Evolutionary conservation across 2,329 filamentous ascomycete genomes (phyloP), one percentile per base, ranked within the genome.

Genomic region (Pseudocercospora macadamiae): DNA sequence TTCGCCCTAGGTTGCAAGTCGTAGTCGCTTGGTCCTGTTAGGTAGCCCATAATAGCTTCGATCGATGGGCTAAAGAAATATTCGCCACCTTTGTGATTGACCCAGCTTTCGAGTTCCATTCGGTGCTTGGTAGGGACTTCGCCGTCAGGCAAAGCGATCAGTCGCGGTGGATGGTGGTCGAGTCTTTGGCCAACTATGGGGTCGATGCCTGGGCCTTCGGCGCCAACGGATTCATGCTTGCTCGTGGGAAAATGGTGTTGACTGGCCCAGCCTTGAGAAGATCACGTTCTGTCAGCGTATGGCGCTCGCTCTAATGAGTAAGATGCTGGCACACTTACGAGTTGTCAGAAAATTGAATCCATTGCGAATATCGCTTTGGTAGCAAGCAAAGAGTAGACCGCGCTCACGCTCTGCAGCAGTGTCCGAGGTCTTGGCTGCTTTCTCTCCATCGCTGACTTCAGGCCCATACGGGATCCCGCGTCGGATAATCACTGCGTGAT

Each of bases 321-420:
- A 51, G 48, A 51, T 37, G 18, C 16, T 51, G 23, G 48, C 48
- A 51, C 48, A 51, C 48, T 51, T 51, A 51, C 48, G 48, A 51
- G 48, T 51, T 51, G 48, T 51, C 48, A 51, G 48, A n/a, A 51
- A 51, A 51, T 51, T 51, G 48, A 51, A 51, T 51, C 48, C 48
- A 36, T 30, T 51, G 48, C 48, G 48, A 37, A 51, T 51, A 51
- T 51, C 48, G 28, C 48, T 51, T 37, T 51, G 48, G 30, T 51
- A 51, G 48, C 48, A 51, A 37, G 48, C 48, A 36, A 51, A 51
- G 48, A 51, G 12, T 51, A 51, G 48, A 51, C 48, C 48, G 48
- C 48, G 48, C 34, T 51, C 48, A 51, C 48, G 48, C 48, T 51
- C 48, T 51, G 48, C 28, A 34, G 48, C 30, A 51, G 48, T 51